Percentiles rank a stretch among this genome's conserved stretches.
These are phyloP conservation scores for Triangularia verruculosa DNA, from an alignment of 2,329 filamentous ascomycete genomes.

Conservation along the genomic window DNA sequence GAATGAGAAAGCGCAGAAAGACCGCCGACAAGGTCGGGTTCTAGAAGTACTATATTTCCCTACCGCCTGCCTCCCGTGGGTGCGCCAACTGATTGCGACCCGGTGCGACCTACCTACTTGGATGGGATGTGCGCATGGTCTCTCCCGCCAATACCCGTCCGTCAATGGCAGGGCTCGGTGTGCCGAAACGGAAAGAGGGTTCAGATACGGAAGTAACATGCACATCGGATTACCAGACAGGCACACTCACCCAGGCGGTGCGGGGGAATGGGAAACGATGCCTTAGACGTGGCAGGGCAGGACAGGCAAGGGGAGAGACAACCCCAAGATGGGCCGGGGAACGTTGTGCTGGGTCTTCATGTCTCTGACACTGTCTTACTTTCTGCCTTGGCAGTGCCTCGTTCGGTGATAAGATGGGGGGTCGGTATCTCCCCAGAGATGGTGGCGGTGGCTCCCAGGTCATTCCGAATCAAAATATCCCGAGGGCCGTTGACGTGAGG, in stretches of 20 bases:
- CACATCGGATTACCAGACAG: not conserved
- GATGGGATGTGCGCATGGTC: not conserved
- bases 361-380: not conserved
- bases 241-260: not conserved
- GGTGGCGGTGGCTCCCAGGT: not conserved
- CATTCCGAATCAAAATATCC: constrained; percentile 1
- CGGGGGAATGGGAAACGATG: not conserved
- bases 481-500: not conserved
- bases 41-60: not conserved
- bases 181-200: not conserved
- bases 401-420: not conserved
- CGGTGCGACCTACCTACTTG: constrained; percentile 1
- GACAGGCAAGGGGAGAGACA: not conserved
- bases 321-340: not conserved
- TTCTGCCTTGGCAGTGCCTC: no score
- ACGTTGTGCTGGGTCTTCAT: not conserved
- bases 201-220: not conserved
- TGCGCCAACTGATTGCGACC: not conserved
- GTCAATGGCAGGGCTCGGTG: constrained; percentile 1
- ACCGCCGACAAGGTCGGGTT: not conserved
- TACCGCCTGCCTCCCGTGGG: not conserved
- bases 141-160: not conserved
- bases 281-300: not conserved
- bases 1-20: not conserved
- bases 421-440: not conserved